Evolutionary conservation across 495 filamentous ascomycete genomes (phyloP).

Genomic region (Xylaria curta): DNA sequence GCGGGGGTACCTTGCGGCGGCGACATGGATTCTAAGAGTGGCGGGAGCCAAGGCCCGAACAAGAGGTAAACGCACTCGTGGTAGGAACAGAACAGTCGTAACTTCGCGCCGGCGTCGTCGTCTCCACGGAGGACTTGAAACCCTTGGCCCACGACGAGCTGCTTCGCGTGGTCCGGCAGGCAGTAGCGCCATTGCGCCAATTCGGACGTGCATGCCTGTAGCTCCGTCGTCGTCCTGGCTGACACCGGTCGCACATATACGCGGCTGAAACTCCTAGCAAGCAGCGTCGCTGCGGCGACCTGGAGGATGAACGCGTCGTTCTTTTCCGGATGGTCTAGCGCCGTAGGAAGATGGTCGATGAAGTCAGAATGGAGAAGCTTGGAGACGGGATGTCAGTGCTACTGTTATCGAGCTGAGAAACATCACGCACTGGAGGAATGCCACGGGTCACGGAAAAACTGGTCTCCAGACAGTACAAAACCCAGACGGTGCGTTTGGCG

Average conservation of each 20-base stretch:
- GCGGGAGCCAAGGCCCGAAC: conserved; percentile 11
- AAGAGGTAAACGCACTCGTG: conserved; percentile 15
- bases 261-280: not conserved
- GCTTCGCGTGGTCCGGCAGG: conserved; percentile 7
- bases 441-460: not conserved
- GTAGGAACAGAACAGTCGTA: conserved; percentile 12
- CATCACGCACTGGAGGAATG: conserved; percentile 12
- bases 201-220: conserved; percentile 9
- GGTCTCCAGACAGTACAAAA: conserved; percentile 11
- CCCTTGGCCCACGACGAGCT: conserved; percentile 2
- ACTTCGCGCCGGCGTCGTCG: conserved; percentile 7
- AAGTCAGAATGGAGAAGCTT: conserved; percentile 18
- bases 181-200: conserved; percentile 3
- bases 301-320: conserved; percentile 1
- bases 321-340: not conserved
- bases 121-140: conserved; percentile 15
- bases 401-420: not conserved
- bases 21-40: conserved; percentile 8
- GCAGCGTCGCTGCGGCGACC: not conserved
- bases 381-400: not conserved
- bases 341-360: conserved; percentile 13
- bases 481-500: conserved; percentile 13
- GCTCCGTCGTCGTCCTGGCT: conserved; percentile 8
- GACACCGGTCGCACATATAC: conserved; percentile 4
- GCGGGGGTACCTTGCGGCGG: not conserved